Evolutionary conservation across 768 basidiomycete genomes (phyloP), one percentile per base, ranked within the genome.

Genomic region (Dendrothele bispora): DNA sequence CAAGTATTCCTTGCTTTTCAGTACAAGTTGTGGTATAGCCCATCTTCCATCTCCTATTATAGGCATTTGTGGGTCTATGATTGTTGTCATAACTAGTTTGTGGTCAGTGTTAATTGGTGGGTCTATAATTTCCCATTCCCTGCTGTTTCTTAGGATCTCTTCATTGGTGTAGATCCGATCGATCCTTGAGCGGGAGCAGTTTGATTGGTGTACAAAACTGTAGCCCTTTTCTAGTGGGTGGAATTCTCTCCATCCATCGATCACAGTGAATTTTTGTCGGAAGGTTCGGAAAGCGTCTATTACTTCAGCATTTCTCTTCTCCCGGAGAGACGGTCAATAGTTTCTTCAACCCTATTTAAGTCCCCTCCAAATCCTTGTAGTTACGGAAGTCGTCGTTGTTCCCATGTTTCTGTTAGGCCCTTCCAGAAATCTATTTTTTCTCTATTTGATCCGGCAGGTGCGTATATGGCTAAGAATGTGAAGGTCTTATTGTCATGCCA

Each of bases 381-480:
- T 21, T 5, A 0, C 6, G 3, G 24, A 22, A 49, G 15, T 7
- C 26, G 18, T 0, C 22, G 12, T 6, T 32, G 15, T 7, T 0
- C 0, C 44, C 48, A 39, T 20, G 44, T 3, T 10, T 18, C 3
- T 7, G 14, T 8, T 17, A 10, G 12, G 14, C 3, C 2, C 14
- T 37, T 18, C 59, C 59, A 60, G 51, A 59, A 60, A 3, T 0
- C 2, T 1, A 2, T 1, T 30, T 42, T 32, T 24, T 47, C 2
- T 3, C 34, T 26, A 2, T 12, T 17, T 1, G 10, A 5, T 0
- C 40, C 20, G 12, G 56, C 62, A 0, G 58, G 61, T 0, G 61
- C 56, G 11, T 64, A 64, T 8, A 62, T 21, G 10, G 57, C 61
- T 3, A 61, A 40, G 0, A 64, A 39, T 0, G 27, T 39, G 0